These are phyloP conservation scores for Emiliania huxleyi DNA, from an alignment of 78 protist species.

Conservation along the genomic window DNA sequence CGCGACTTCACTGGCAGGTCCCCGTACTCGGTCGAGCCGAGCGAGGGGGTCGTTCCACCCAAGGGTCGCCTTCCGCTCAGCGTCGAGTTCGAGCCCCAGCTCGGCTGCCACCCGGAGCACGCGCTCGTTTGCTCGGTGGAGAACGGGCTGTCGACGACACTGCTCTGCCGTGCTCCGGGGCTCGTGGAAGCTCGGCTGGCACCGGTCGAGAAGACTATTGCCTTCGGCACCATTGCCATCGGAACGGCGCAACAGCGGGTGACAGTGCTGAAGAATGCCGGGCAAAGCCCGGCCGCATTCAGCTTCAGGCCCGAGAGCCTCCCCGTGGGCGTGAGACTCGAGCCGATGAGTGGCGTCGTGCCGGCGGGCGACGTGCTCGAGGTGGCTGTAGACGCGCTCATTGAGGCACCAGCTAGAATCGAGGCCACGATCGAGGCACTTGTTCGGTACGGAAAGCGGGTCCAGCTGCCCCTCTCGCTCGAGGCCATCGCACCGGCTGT, in stretches of 20 bases:
- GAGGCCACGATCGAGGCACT: not conserved
- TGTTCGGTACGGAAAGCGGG: constrained; percentile 42
- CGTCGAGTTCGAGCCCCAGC: constrained; percentile 32
- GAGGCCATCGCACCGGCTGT: constrained; percentile 47
- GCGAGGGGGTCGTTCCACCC: not conserved
- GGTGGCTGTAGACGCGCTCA: not conserved
- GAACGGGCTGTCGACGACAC: constrained; percentile 29
- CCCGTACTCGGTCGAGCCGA: not conserved
- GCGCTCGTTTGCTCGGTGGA: not conserved
- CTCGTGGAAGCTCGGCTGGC: not conserved
- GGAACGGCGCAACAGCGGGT: not conserved
- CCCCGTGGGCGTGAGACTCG: not conserved
- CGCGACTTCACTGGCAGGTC: not conserved
- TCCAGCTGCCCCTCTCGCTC: constrained; percentile 31
- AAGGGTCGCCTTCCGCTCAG: not conserved
- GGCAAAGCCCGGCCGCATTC: not conserved
- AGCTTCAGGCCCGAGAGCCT: not conserved
- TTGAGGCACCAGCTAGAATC: not conserved
- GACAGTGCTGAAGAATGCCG: not conserved
- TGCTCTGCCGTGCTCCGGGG: constrained; percentile 19
- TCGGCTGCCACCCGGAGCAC: not conserved
- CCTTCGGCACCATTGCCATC: constrained; percentile 47
- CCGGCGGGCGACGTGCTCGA: not conserved
- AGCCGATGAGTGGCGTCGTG: constrained; percentile 19
- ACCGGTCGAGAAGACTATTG: constrained; percentile 4